Percentiles rank a stretch among this genome's conserved stretches.
These are phyloP conservation scores for Beauveria australis DNA, from an alignment of 2,329 filamentous ascomycete species.

Conservation along the genomic window DNA sequence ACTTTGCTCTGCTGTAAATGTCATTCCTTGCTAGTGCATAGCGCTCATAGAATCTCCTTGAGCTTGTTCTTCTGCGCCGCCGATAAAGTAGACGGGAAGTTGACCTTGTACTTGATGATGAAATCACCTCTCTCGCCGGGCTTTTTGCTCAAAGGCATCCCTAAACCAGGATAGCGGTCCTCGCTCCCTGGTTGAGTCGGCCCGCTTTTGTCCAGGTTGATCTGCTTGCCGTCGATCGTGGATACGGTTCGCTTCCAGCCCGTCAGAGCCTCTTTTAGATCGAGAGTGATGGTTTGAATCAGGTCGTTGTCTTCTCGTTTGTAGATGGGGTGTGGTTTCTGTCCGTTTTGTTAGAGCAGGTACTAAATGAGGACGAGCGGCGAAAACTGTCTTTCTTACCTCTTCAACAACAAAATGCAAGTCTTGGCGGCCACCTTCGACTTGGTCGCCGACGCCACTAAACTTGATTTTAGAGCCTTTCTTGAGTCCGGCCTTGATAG, in stretches of 20 bases:
- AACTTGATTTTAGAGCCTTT: conserved; percentile 99
- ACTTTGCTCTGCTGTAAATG: background rate
- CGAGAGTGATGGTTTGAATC: conserved; percentile 67
- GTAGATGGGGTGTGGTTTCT: conserved; percentile 84
- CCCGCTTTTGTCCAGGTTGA: conserved; percentile 70
- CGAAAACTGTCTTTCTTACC: conserved; percentile 44
- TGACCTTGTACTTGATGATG: conserved; percentile 83
- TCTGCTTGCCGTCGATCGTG: conserved; percentile 85
- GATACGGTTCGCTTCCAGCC: conserved; percentile 88
- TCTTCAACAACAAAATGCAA: conserved; percentile 91
- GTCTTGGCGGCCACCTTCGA: conserved; percentile 92
- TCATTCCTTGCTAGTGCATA: background rate
- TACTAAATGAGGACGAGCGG: background rate
- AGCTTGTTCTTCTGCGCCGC: conserved; percentile 70
- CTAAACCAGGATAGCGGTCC: conserved; percentile 75
- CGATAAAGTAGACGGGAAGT: conserved; percentile 76
- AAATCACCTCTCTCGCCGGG: conserved; percentile 79
- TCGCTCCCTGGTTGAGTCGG: conserved; percentile 79
- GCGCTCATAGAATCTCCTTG: conserved; percentile 61
- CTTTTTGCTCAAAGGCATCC: conserved; percentile 93
- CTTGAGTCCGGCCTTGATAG: conserved; percentile 92
- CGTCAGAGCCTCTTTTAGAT: conserved; percentile 87
- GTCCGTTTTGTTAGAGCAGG: conserved; percentile 29
- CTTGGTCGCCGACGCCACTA: conserved; percentile 92
- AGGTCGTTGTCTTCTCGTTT: conserved; percentile 85